These are phyloP conservation scores for Cytospora mali DNA, from an alignment of 2,329 filamentous ascomycete genomes.

Conservation along the genomic window DNA sequence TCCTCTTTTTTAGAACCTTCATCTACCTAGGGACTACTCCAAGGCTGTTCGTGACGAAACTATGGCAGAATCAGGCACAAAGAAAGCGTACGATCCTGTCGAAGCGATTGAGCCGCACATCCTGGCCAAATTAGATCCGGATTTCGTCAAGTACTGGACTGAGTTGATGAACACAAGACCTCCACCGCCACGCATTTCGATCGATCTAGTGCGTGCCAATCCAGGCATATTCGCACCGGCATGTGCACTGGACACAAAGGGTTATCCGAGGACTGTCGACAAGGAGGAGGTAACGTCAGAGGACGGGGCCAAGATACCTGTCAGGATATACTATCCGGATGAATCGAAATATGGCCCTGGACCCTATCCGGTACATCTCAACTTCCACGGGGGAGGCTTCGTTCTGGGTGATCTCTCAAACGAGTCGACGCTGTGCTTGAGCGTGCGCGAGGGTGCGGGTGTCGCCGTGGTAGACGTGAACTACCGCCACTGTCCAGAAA, in stretches of 20 bases:
- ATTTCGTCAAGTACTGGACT: slow-evolving; percentile 36
- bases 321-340: slow-evolving; percentile 41
- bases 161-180: slow-evolving; percentile 31
- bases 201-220: slow-evolving; percentile 37
- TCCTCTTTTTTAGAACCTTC: neutral
- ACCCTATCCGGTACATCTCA: slow-evolving; percentile 40
- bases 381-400: slow-evolving; percentile 44
- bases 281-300: slow-evolving; percentile 33
- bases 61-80: neutral
- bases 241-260: slow-evolving; percentile 36
- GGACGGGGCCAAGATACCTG: slow-evolving; percentile 36
- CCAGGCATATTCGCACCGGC: slow-evolving; percentile 34
- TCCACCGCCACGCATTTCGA: slow-evolving; percentile 31
- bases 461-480: slow-evolving; percentile 44
- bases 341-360: slow-evolving; percentile 35
- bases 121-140: slow-evolving; percentile 37
- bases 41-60: no score
- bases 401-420: slow-evolving; percentile 40
- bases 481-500: slow-evolving; percentile 44
- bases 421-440: slow-evolving; percentile 40
- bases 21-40: no score
- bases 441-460: slow-evolving; percentile 41
- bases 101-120: slow-evolving; percentile 35
- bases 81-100: slow-evolving; percentile 15
- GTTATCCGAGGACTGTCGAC: slow-evolving; percentile 36